Evolutionary conservation across 2,329 filamentous ascomycete genomes (phyloP).

Genomic region (Fusarium musae): DNA sequence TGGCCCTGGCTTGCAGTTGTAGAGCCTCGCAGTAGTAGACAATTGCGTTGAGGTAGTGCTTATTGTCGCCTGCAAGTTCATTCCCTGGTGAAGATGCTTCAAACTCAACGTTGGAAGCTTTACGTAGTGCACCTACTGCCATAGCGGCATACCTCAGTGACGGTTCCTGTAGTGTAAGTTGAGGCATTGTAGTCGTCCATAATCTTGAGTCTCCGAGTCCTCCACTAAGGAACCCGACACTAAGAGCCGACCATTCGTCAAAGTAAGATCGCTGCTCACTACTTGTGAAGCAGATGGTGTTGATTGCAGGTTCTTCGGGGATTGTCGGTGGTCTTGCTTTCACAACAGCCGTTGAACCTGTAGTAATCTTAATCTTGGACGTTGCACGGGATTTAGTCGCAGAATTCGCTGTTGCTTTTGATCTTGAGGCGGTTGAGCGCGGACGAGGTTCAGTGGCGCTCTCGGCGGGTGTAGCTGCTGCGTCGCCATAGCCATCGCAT

Average conservation of each 20-base stretch:
- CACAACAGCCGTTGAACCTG: constrained; percentile 40
- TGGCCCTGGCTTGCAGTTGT: constrained; percentile 53
- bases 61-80: constrained; percentile 46
- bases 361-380: constrained; percentile 30
- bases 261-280: constrained; percentile 52
- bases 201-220: constrained; percentile 48
- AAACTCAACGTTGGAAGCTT: constrained; percentile 45
- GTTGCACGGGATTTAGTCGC: constrained; percentile 12
- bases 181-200: constrained; percentile 55
- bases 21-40: constrained; percentile 55
- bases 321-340: constrained; percentile 47
- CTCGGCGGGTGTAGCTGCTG: constrained; percentile 16
- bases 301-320: constrained; percentile 49
- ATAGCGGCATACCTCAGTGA: constrained; percentile 54
- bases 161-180: constrained; percentile 52
- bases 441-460: constrained; percentile 9
- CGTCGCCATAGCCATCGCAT: constrained; percentile 50
- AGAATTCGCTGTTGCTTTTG: constrained; percentile 4
- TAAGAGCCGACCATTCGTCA: constrained; percentile 52
- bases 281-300: constrained; percentile 50
- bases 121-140: constrained; percentile 54
- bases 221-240: constrained; percentile 51
- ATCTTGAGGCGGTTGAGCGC: constrained; percentile 14
- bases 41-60: constrained; percentile 54
- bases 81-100: constrained; percentile 25